Evolutionary conservation across 176 grass and related monocot genomes (phyloP), one percentile per base, ranked within the genome.

Genomic region (Leersia perrieri): DNA sequence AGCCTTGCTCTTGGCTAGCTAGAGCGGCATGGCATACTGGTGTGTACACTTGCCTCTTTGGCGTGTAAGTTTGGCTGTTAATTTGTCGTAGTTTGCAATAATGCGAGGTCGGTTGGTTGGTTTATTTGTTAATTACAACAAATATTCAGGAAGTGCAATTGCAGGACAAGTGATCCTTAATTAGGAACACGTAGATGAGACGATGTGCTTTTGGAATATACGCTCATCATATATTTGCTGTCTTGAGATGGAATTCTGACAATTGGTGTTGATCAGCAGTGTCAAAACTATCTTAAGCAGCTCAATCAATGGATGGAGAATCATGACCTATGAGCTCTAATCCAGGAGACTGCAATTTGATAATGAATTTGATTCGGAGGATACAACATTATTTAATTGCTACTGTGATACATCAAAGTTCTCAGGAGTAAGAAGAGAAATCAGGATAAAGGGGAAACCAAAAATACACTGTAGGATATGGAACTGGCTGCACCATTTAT

Each of bases 81-180:
- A 13, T 82, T 70, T 81, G 33, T 77, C 61, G 49, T 88, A 70
- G 55, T 72, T 64, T 90, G 60, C 44, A 82, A 86, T 86, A 78
- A 82, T 28, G 36, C 60, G 20, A 78, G 61, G 47, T 51, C 38
- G 38, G 68, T 33, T 83, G 61, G 47, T 51, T 47, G 38, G 68
- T 33, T 83, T 58, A 60, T 73, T 84, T 38, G 22, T 45, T 61
- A 40, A 61, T 44, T 77, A 73, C 8, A 73, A 77, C 35, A 82
- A 23, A 57, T 27, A 12, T 70, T 79, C 58, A 88, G 32, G 38
- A 74, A 26, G 3, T 55, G 38, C 68, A n/a, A 22, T 34, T 84
- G 69, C 38, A 70, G 68, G 63, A 33, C 11, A 83, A 42, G 66
- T 6, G 30, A 66, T 74, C 35, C 26, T 72, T 70, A n/a, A n/a